A percentile compares a stretch with the other conserved stretches of the same genome.
Conservation (phyloP, 345 rosid species). For the Triadica sebifera region DNA sequence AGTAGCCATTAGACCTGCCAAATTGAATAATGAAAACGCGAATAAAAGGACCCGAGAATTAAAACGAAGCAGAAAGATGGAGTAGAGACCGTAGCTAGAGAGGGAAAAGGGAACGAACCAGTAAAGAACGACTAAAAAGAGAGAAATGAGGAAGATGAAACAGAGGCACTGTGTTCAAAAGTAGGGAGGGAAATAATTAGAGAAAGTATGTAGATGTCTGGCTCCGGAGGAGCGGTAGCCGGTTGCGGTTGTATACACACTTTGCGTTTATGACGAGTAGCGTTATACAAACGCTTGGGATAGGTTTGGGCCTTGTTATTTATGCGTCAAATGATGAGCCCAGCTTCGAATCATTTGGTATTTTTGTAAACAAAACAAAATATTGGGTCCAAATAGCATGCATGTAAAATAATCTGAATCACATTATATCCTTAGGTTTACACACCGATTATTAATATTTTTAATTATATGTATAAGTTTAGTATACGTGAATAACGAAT, state of each 20-base stretch:
- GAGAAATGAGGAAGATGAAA: neutral
- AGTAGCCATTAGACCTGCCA: conserved; percentile 45
- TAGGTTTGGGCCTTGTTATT: too few species aligned
- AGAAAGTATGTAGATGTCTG: neutral
- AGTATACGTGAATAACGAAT: too few species aligned
- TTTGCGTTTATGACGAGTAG: neutral
- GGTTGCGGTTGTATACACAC: neutral
- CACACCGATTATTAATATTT: too few species aligned
- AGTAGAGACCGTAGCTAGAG: neutral
- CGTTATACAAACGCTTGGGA: neutral
- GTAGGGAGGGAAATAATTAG: conserved; percentile 1
- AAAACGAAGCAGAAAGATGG: neutral
- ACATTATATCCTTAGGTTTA: too few species aligned
- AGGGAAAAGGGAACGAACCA: neutral
- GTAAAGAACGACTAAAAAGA: neutral
- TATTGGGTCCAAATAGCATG: too few species aligned
- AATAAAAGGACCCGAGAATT: neutral
- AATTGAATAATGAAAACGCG: neutral
- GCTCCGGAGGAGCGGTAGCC: neutral
- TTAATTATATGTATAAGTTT: too few species aligned
- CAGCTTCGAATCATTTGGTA: too few species aligned
- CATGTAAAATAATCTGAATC: too few species aligned
- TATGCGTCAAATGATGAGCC: too few species aligned
- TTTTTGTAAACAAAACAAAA: too few species aligned
- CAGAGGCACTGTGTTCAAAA: neutral